Evolutionary conservation across 345 rosid genomes (phyloP).

Genomic region (Arabidopsis arenosa): DNA sequence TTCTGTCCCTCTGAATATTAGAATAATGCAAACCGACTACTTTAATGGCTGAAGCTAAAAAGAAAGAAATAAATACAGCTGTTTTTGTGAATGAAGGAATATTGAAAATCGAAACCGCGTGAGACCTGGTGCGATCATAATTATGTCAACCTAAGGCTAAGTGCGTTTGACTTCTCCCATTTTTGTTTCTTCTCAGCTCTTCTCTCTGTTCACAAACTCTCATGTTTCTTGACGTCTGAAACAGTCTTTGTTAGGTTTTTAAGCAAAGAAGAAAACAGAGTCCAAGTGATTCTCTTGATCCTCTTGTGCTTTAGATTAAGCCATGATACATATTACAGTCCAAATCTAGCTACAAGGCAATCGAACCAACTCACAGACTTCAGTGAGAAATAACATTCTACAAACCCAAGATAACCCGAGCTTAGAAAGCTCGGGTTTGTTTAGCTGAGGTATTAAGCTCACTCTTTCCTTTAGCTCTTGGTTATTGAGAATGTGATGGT

Average conservation of each 20-base stretch:
- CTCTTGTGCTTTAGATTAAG: slow-evolving; percentile 16
- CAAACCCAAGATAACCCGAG: not conserved
- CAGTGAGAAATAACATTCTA: not conserved
- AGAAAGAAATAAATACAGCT: slow-evolving; percentile 40
- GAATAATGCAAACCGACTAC: slow-evolving; percentile 36
- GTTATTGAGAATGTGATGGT: slow-evolving; percentile 15
- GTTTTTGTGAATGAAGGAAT: slow-evolving; percentile 34
- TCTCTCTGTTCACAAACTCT: slow-evolving; percentile 26
- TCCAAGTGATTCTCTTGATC: slow-evolving; percentile 5
- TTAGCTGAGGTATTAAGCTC: not conserved
- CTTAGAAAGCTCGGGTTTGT: not conserved
- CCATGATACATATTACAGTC: not conserved
- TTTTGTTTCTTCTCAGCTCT: slow-evolving; percentile 34
- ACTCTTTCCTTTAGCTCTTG: slow-evolving; percentile 16
- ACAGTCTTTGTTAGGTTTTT: not conserved
- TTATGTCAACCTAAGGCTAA: slow-evolving; percentile 21
- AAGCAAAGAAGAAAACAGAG: slow-evolving; percentile 5
- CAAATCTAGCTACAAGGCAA: slow-evolving; percentile 16
- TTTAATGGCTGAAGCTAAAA: slow-evolving; percentile 26
- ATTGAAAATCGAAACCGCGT: slow-evolving; percentile 43
- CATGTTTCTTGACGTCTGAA: slow-evolving; percentile 19
- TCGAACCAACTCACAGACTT: slow-evolving; percentile 1
- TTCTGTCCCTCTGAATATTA: slow-evolving; percentile 26
- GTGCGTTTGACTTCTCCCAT: slow-evolving; percentile 37
- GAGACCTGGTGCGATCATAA: slow-evolving; percentile 35